These are phyloP conservation scores for Rhizopus delemar DNA, from an alignment of 371 early-diverging fungal genomes.

Conservation along the genomic window DNA sequence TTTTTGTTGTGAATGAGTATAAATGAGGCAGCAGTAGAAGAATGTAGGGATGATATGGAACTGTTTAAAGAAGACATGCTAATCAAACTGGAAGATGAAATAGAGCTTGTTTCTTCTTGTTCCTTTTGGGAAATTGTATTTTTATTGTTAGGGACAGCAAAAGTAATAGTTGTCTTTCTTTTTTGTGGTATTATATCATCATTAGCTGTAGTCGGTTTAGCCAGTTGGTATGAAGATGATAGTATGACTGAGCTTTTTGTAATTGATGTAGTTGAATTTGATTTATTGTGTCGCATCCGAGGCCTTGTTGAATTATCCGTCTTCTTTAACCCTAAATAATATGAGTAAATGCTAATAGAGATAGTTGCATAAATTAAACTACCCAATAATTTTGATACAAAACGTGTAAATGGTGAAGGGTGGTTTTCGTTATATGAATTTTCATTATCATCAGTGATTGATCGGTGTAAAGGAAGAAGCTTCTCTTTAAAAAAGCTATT, in stretches of 20 bases:
- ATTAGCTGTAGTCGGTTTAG: constrained; percentile 1
- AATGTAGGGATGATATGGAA: constrained; percentile 4
- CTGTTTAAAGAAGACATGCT: constrained; percentile 6
- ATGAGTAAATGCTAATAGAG: not conserved
- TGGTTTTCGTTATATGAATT: constrained; percentile 9
- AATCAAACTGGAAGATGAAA: constrained; percentile 10
- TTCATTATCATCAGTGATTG: constrained; percentile 24
- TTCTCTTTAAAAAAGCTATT: constrained; percentile 10
- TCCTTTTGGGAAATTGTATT: not conserved
- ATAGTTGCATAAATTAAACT: constrained; percentile 4
- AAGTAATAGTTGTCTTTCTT: constrained; percentile 17
- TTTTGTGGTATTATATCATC: not conserved
- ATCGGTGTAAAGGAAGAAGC: constrained; percentile 26
- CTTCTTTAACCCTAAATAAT: constrained; percentile 11
- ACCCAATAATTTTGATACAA: constrained; percentile 32
- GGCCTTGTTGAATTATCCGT: constrained; percentile 12
- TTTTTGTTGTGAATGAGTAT: not conserved
- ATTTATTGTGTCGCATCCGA: constrained; percentile 21
- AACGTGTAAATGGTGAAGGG: constrained; percentile 25
- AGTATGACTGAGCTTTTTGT: constrained; percentile 32
- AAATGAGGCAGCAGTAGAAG: constrained; percentile 10
- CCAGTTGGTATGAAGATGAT: constrained; percentile 21
- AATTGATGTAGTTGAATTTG: constrained; percentile 32
- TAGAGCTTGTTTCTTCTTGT: constrained; percentile 22
- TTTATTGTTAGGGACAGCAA: constrained; percentile 12